Conservation (phyloP, 2,329 filamentous ascomycete species). For the Westerdykella sp. region DNA sequence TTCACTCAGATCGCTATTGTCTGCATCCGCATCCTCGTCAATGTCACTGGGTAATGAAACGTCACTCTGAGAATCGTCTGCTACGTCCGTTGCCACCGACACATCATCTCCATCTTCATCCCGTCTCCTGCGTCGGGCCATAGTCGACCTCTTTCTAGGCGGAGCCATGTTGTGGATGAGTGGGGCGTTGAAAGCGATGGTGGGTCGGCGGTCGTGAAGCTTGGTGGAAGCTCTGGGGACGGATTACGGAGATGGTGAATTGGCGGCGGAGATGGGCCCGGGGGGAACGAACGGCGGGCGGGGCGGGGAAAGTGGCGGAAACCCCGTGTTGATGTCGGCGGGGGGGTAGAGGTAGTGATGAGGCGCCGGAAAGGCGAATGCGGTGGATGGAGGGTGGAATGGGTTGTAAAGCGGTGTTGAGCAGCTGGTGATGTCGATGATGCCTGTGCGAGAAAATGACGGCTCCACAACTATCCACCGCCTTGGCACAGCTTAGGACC, state of each 20-base stretch:
- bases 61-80: slow-evolving; percentile 60
- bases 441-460: slow-evolving; percentile 33
- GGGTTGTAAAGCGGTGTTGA: slow-evolving; percentile 6
- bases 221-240: slow-evolving; percentile 15
- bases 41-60: slow-evolving; percentile 52
- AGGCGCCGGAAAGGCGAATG: slow-evolving; percentile 14
- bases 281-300: slow-evolving; percentile 9
- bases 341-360: slow-evolving; percentile 20
- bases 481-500: background rate
- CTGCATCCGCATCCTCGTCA: slow-evolving; percentile 54
- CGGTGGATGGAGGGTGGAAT: slow-evolving; percentile 12
- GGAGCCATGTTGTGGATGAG: slow-evolving; percentile 28
- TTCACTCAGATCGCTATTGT: slow-evolving; percentile 53
- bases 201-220: slow-evolving; percentile 18
- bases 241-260: slow-evolving; percentile 13
- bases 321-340: slow-evolving; percentile 8
- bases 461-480: background rate
- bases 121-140: slow-evolving; percentile 35
- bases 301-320: background rate
- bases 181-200: slow-evolving; percentile 1
- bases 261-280: slow-evolving; percentile 18
- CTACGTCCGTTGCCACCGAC: slow-evolving; percentile 45
- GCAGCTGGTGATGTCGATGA: slow-evolving; percentile 21
- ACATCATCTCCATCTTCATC: slow-evolving; percentile 37
- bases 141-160: slow-evolving; percentile 28